Evolutionary conservation across 2,329 filamentous ascomycete genomes (phyloP), one percentile per base, ranked within the genome.

Genomic region (Trichoderma polysporum): DNA sequence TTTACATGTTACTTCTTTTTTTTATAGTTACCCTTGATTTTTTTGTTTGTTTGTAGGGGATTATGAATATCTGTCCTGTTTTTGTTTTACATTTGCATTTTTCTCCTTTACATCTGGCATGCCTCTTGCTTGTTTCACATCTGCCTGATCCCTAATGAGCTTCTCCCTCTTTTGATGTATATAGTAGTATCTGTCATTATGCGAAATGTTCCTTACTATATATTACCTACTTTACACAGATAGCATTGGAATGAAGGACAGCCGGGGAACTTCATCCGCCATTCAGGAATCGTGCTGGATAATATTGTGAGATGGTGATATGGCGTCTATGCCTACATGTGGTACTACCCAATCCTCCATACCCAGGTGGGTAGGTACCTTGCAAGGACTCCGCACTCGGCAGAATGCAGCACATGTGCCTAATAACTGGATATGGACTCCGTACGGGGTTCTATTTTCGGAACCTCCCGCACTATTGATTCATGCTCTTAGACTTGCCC

Each of bases 1-100:
- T 29, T 27, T 45, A 63, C 37, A 63, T 57, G 50, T 56, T 53
- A 53, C 54, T 61, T 63, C 61, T 39, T 54, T 67, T 61, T 64
- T 68, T 54, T 65, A 49, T 62, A 47, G 59, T 29, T 57, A 53
- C 29, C 49, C n/a, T 29, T 54, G 35, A 47, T 19, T 33, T 25
- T 29, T 19, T 29, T 22, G 41, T 19, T 12, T 60, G 22, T 54
- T 56, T 58, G 27, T 22, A 54, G 37, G 47, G 29, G 49, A 25
- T 50, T 33, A 50, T 47, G n/a, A 41, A 37, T 29, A 22, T 27
- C 27, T 41, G 61, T 41, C 27, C 45, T 45, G 33, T 17, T 39
- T 17, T 25, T 6, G 4, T 22, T 35, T 35, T 33, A 17, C 54
- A 8, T 4, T 57, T 29, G 17, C 19, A n/a, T n/a, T n/a, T n/a